Base-by-base conservation (phyloP, 1,284 basidiomycete genomes). In the Peniophora sp. region DNA sequence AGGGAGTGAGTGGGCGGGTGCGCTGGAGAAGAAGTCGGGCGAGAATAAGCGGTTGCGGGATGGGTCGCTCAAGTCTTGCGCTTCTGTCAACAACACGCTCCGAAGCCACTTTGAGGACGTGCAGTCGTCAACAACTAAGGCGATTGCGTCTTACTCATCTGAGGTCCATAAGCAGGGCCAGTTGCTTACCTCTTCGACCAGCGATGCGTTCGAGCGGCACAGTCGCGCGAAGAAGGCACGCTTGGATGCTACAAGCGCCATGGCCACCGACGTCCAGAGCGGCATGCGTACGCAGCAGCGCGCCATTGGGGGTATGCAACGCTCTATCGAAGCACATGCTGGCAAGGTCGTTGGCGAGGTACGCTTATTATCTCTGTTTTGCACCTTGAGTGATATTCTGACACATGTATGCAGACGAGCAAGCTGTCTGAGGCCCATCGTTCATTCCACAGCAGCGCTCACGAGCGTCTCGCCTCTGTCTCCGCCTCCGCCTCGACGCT, bases 141-240 rank as follows among this genome's bases (percentile, higher is more conserved):
- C 81, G 3, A 67, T 81, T 1, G 62, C 70, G n/a, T 68, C 70
- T 1, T 78, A 84, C 61, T 73, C 75, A 9, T 66, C 67, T 9
- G 75, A 81, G 49, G 65, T 84, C 16, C 74, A 81, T 49, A 69
- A 71, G 38, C 75, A 77, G 38, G 65, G 74, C 0, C 70, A 77
- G 51, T 65, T 62, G 2, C 64, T 81, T 53, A 68, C 69, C 48
- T 58, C 67, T 2, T 69, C 74, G 6, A 79, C 69, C 56, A 65
- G 65, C 43, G 65, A 74, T 58, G 77, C 78, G 23, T 75, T 87
- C 55, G 79, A 86, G 54, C 72, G 77, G 50, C 69, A 85, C 58
- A 67, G 69, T 41, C 73, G 78, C 51, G 75, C 79, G 12, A 91
- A 91, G 62, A 74, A 81, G 50, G 79, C 80, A 34, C 76, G 88